phyloP scores from a whole-genome alignment of 192 early-diverging fungal genomes.

The Tieghemiomyces parasiticus region DNA sequence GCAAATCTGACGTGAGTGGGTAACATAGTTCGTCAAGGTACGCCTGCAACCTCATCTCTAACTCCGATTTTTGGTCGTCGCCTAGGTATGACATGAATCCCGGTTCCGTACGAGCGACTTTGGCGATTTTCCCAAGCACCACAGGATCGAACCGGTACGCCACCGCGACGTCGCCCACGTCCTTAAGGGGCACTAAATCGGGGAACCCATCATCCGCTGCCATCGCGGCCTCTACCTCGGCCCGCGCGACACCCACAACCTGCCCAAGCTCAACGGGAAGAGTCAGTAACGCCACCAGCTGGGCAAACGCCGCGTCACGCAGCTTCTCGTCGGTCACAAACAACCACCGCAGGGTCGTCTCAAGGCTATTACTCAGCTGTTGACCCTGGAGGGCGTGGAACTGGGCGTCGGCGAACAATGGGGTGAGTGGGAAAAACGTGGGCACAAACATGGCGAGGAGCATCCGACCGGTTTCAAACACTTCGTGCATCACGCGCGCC shows the following conservation, averaged over 20 bases:
- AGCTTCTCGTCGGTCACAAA: constrained; percentile 6
- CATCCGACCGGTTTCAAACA: neutral
- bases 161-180: neutral
- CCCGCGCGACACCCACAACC: neutral
- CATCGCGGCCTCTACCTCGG: neutral
- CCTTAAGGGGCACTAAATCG: neutral
- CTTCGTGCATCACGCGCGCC: neutral
- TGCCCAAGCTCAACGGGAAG: neutral
- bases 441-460: neutral
- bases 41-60: neutral
- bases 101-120: neutral
- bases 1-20: neutral
- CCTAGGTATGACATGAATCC: neutral
- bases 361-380: neutral
- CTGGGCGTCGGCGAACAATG: neutral
- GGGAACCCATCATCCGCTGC: neutral
- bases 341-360: neutral
- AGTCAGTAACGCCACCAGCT: neutral
- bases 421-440: neutral
- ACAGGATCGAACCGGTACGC: neutral
- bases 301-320: neutral
- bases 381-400: neutral
- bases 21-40: neutral
- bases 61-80: neutral
- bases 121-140: neutral